Evolutionary conservation across 2,329 filamentous ascomycete species (phyloP), one percentile per base, ranked within the genome.

Genomic region (Sporothrix protearum): DNA sequence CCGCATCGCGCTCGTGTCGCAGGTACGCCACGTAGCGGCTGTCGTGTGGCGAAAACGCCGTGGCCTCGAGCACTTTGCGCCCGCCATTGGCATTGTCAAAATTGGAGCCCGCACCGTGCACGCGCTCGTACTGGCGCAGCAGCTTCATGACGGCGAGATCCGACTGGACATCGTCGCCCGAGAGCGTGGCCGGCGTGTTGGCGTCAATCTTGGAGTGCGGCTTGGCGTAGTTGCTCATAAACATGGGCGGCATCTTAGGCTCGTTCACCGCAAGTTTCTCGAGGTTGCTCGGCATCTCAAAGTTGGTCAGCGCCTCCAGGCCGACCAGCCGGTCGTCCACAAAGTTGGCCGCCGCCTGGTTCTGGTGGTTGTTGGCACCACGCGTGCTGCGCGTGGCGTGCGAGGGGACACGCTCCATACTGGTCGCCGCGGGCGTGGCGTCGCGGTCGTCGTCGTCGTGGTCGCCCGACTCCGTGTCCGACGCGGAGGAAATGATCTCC

Each of bases 311-410:
- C 28, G 85, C 86, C 77, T 90, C 88, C 36, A 90, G 82, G 16
- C 88, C 88, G 14, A 88, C 81, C 51, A 87, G 80, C 76, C 85
- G 86, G 77, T 87, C 85, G 73, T 89, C 87, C 47, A 85, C 76
- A 73, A 87, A 87, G 76, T 87, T 88, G 61, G 63, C 47, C 39
- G 39, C 30, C 16, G 36, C 25, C 30, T 49, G 83, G 73, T 83
- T 82, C 69, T 83, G 81, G 33, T 80, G 57, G 68, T 36, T 55
- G 81, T n/a, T 82, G 80, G n/a, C 81, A n/a, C 82, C 87, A 30
- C 88, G 84, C 25, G 86, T 89, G 79, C 88, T 90, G 57, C 88
- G 83, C 22, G 89, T 91, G 14, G 87, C 86, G 73, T 91, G 88
- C 10, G 88, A 90, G 14, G 86, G 84, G 73, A 88, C 87, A 45